phyloP scores from a whole-genome alignment of 192 early-diverging fungal species.

The Gaertneriomyces sp. region DNA sequence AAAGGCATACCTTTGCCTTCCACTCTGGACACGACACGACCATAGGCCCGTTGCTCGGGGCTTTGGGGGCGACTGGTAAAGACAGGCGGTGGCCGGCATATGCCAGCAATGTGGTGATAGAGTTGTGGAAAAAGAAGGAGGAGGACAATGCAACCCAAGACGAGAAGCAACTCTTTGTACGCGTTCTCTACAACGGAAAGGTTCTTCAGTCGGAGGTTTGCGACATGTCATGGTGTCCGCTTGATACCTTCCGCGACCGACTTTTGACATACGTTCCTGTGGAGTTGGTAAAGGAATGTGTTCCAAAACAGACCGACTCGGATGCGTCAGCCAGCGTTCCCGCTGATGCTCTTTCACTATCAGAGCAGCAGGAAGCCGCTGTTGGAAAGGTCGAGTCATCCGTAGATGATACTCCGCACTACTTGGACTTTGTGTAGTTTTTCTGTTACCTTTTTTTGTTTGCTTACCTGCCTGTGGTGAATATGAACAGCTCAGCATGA shows the following conservation, averaged over 20 bases:
- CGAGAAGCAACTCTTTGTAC: constrained; percentile 1
- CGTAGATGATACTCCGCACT: too few species aligned
- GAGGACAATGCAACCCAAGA: not conserved
- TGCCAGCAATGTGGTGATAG: constrained; percentile 2
- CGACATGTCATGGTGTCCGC: not conserved
- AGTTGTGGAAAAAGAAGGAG: not conserved
- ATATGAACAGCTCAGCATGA: too few species aligned
- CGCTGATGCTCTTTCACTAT: too few species aligned
- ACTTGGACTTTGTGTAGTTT: too few species aligned
- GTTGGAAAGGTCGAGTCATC: too few species aligned
- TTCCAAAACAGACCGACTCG: too few species aligned
- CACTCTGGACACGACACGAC: constrained; percentile 2
- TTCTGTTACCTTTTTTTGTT: too few species aligned
- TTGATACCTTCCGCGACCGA: not conserved
- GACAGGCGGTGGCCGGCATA: constrained; percentile 6
- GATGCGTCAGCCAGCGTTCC: too few species aligned
- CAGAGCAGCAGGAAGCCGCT: too few species aligned
- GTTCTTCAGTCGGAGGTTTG: not conserved
- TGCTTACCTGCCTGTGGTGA: too few species aligned
- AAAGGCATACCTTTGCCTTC: not conserved
- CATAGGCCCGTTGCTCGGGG: not conserved
- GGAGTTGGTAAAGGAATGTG: constrained; percentile 1
- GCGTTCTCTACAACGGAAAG: constrained; percentile 3
- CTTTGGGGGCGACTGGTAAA: not conserved
- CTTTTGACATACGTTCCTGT: constrained; percentile 1